Evolutionary conservation across 2,329 filamentous ascomycete species (phyloP).

Genomic region (Trichoderma afroharzianum): DNA sequence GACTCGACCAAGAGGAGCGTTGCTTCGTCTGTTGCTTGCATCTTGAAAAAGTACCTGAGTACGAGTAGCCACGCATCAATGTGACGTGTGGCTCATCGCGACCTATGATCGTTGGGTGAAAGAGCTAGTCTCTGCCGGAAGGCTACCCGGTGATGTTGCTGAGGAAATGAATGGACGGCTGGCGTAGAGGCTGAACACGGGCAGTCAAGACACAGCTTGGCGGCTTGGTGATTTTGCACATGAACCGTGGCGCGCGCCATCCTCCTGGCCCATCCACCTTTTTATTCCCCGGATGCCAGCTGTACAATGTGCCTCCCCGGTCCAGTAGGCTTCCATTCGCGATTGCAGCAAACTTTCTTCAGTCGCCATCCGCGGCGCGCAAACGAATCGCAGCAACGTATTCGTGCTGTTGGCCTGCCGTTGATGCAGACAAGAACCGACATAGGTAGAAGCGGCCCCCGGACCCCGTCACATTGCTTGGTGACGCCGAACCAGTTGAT

Average conservation of each 20-base stretch:
- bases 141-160: conserved; percentile 15
- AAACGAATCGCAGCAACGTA: background rate
- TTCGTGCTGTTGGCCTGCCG: background rate
- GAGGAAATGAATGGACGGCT: conserved; percentile 16
- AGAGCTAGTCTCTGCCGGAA: conserved; percentile 13
- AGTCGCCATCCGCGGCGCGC: background rate
- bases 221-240: conserved; percentile 17
- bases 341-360: background rate
- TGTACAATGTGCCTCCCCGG: conserved; percentile 12
- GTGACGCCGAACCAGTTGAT: background rate
- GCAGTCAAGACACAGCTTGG: conserved; percentile 3
- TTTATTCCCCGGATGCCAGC: conserved; percentile 16
- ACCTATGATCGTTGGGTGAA: conserved; percentile 10
- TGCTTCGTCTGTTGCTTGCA: background rate
- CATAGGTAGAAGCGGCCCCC: background rate
- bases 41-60: background rate
- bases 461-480: background rate
- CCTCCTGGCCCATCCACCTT: conserved; percentile 6
- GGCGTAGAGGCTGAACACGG: conserved; percentile 13
- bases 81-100: conserved; percentile 14
- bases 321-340: background rate
- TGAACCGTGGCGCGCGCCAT: conserved; percentile 18
- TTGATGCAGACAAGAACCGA: background rate
- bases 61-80: background rate
- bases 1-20: background rate